Percentiles rank a stretch among this genome's conserved stretches.
Conservation (phyloP, 129 eudicot species). For the Arctium minus region DNA sequence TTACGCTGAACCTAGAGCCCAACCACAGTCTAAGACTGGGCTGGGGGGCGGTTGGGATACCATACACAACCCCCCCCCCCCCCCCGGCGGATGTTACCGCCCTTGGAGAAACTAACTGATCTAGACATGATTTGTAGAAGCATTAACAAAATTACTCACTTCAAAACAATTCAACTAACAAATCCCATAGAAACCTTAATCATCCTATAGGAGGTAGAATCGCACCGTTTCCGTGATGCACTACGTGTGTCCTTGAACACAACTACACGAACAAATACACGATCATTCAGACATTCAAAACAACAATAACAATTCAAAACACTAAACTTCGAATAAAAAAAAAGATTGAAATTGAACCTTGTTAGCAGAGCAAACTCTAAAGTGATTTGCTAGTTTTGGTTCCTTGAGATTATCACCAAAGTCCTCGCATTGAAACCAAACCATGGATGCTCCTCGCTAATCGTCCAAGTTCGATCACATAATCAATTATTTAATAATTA, state of each 20-base stretch:
- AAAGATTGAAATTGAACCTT: constrained; percentile 38
- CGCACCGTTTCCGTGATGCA: constrained; percentile 83
- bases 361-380: constrained; percentile 74
- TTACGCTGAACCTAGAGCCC: no score
- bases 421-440: constrained; percentile 98
- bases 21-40: no score
- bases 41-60: no score
- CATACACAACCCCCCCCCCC: no score
- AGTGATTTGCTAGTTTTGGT: constrained; percentile 84
- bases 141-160: not conserved
- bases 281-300: not conserved
- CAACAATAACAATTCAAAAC: not conserved
- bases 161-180: not conserved
- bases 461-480: not conserved
- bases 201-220: not conserved
- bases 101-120: no score
- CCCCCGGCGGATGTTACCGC: no score
- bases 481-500: no score
- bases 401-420: constrained; percentile 90
- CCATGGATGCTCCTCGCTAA: constrained; percentile 46
- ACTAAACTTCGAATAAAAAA: not conserved
- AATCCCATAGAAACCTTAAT: not conserved
- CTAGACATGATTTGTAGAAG: no score
- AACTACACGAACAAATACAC: constrained; percentile 32
- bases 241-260: constrained; percentile 82